These are phyloP conservation scores for Solanum dulcamara DNA, from an alignment of 257 asterid genomes.

Conservation along the genomic window DNA sequence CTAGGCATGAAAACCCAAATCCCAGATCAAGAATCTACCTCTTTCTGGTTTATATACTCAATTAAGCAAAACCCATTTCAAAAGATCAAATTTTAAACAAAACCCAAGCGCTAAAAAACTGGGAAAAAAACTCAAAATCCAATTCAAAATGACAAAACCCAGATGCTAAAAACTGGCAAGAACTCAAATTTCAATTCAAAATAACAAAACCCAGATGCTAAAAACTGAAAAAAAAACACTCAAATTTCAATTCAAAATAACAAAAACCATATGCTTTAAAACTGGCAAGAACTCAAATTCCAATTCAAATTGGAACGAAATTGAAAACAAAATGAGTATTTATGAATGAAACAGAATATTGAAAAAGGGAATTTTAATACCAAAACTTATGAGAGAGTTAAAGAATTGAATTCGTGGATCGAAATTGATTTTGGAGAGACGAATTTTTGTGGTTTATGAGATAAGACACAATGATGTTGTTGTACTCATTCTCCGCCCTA, in stretches of 20 bases:
- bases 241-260: background rate
- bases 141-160: background rate
- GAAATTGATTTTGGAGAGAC: background rate
- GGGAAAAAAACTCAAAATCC: background rate
- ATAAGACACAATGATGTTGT: background rate
- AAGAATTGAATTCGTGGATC: background rate
- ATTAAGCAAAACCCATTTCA: background rate
- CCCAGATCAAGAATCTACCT: background rate
- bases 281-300: background rate
- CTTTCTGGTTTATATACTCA: background rate
- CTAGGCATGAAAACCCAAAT: background rate
- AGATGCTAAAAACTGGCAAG: background rate
- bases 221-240: background rate
- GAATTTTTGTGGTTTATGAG: background rate
- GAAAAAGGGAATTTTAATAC: background rate
- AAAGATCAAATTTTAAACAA: background rate
- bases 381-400: background rate
- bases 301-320: background rate
- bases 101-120: background rate
- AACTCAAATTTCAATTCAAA: background rate
- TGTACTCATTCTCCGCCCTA: background rate
- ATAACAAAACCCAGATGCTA: background rate
- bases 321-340: background rate
- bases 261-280: too few species aligned
- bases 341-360: background rate